Percentiles rank a stretch among this genome's conserved stretches.
phyloP scores from a whole-genome alignment of 352 stramenopile species.

The Globisporangium heterothallicum region DNA sequence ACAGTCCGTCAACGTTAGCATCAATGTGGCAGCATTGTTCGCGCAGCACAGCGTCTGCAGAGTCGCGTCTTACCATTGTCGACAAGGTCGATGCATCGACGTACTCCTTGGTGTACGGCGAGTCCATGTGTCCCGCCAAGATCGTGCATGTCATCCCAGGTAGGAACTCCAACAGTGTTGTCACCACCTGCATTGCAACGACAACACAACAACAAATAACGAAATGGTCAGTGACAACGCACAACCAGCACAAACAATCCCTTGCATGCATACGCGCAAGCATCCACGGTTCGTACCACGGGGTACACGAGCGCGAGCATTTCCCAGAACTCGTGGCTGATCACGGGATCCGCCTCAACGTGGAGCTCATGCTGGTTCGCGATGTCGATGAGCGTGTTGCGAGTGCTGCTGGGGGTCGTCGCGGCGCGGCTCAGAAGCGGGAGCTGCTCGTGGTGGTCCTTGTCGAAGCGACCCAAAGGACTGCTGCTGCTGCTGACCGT shows the following conservation, averaged over 20 bases:
- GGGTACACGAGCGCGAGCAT: constrained; percentile 21
- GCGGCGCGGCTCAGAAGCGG: neutral
- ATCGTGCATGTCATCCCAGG: constrained; percentile 48
- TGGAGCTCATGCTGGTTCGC: constrained; percentile 21
- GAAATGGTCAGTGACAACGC: too few relatives aligned
- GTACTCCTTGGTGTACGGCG: constrained; percentile 45
- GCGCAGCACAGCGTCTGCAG: too few relatives aligned
- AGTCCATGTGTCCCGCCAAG: constrained; percentile 58
- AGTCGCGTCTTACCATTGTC: constrained; percentile 31
- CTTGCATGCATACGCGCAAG: neutral
- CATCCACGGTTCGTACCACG: constrained; percentile 14
- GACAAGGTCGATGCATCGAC: constrained; percentile 51
- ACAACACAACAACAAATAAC: constrained; percentile 1
- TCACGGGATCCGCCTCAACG: constrained; percentile 16
- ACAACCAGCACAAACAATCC: neutral
- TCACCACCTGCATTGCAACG: constrained; percentile 16
- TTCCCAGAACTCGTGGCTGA: constrained; percentile 15
- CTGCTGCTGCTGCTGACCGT: neutral
- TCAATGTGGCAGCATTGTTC: too few relatives aligned
- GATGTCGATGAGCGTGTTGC: constrained; percentile 9
- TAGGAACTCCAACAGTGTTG: constrained; percentile 44
- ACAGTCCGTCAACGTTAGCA: constrained; percentile 43
- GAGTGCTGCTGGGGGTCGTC: neutral
- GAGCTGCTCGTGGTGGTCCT: neutral
- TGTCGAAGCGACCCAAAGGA: neutral